A percentile compares a stretch with the other conserved stretches of the same genome.
Evolutionary conservation across 2,329 filamentous ascomycete species (phyloP).

Genomic region (Aphanocladium album): DNA sequence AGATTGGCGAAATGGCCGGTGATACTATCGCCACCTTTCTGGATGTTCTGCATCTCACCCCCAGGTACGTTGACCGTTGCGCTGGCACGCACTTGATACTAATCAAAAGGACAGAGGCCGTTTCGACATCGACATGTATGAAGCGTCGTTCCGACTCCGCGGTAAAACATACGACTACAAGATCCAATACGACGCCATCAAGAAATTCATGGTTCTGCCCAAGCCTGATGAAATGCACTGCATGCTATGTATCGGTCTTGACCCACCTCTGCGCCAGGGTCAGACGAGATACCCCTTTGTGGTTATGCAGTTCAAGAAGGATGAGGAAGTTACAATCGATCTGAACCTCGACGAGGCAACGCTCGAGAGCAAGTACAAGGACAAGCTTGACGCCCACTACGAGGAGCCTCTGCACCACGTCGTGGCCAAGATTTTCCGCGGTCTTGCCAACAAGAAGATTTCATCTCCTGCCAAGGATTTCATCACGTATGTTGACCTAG

Average conservation of each 20-base stretch:
- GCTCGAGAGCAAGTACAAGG: constrained; percentile 78
- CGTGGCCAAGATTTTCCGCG: constrained; percentile 91
- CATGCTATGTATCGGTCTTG: constrained; percentile 88
- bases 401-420: constrained; percentile 92
- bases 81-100: constrained; percentile 18
- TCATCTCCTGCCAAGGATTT: constrained; percentile 93
- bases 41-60: constrained; percentile 94
- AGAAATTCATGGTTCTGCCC: constrained; percentile 97
- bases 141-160: constrained; percentile 90
- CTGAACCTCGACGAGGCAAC: constrained; percentile 92
- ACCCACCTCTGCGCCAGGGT: constrained; percentile 91
- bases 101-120: constrained; percentile 65
- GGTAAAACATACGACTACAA: constrained; percentile 99
- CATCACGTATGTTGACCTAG: constrained; percentile 55
- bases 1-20: constrained; percentile 98
- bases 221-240: constrained; percentile 98
- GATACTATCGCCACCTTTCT: constrained; percentile 97
- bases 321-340: constrained; percentile 94
- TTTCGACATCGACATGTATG: constrained; percentile 99
- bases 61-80: constrained; percentile 52
- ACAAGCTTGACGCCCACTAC: constrained; percentile 82
- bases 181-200: constrained; percentile 95
- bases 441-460: constrained; percentile 90
- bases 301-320: constrained; percentile 98
- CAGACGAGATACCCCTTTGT: constrained; percentile 97